Evolutionary conservation across 2,329 filamentous ascomycete genomes (phyloP).

Genomic region (Cladosporium sp.): DNA sequence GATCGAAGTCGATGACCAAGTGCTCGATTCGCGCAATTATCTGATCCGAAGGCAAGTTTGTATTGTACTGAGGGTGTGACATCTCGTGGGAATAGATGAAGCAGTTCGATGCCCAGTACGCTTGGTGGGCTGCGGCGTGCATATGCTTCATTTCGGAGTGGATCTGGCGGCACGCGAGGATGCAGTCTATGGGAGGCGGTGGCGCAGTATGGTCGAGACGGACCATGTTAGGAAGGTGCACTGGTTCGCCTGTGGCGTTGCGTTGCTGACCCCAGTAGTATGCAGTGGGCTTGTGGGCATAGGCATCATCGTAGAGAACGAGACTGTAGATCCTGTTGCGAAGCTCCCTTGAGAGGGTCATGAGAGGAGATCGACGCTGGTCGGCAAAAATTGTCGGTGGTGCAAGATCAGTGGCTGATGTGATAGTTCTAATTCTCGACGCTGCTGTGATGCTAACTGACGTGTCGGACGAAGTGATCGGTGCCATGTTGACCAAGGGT

Average conservation of each 20-base stretch:
- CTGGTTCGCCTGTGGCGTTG: neutral
- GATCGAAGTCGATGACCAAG: no score
- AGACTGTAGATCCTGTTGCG: neutral
- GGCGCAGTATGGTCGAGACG: neutral
- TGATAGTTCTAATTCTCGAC: neutral
- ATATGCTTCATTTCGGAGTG: neutral
- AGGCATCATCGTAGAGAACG: neutral
- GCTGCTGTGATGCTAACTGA: neutral
- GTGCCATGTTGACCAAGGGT: no score
- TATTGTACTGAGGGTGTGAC: no score
- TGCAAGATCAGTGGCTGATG: neutral
- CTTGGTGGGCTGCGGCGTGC: neutral
- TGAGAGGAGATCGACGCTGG: neutral
- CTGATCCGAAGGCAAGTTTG: no score
- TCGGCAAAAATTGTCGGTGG: neutral
- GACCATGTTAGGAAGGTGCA: neutral
- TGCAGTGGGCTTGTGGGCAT: neutral
- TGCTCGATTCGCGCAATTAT: neutral
- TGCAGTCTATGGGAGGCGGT: neutral
- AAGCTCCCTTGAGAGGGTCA: neutral
- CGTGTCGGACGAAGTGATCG: no score
- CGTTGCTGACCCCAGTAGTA: neutral
- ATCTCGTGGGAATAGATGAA: neutral
- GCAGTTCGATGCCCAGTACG: neutral
- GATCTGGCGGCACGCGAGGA: neutral